phyloP scores from a whole-genome alignment of 164 flowering plant genomes.

The Macadamia tetraphylla region DNA sequence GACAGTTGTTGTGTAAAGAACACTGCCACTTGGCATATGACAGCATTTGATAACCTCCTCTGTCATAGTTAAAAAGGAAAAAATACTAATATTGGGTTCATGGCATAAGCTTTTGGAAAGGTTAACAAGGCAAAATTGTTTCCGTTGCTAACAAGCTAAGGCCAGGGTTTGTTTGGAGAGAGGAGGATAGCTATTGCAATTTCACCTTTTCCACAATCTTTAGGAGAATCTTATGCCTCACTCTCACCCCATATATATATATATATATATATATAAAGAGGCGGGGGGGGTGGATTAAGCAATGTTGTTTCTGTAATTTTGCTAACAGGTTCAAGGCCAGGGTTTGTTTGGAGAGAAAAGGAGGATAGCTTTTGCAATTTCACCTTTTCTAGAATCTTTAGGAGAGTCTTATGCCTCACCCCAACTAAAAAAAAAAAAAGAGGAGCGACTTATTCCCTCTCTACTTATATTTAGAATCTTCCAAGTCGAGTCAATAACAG shows the following conservation, averaged over 20 bases:
- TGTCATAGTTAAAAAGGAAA: not conserved
- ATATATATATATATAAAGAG: too few relatives aligned
- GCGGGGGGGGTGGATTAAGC: too few relatives aligned
- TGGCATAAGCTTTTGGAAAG: not conserved
- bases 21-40: conserved; percentile 3
- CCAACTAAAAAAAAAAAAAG: too few relatives aligned
- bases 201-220: conserved; percentile 8
- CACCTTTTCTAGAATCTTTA: conserved; percentile 5
- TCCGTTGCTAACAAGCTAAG: not conserved
- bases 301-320: not conserved
- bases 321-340: not conserved
- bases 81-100: not conserved
- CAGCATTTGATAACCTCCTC: not conserved
- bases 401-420: not conserved
- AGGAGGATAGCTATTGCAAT: conserved; percentile 9
- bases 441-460: too few relatives aligned
- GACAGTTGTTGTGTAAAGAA: conserved; percentile 1
- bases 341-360: conserved; percentile 4
- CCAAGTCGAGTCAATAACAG: too few relatives aligned
- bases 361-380: conserved; percentile 11
- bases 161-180: not conserved
- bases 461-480: too few relatives aligned
- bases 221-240: not conserved
- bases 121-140: not conserved
- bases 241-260: too few relatives aligned